Percentiles rank a stretch among this genome's conserved stretches.
Evolutionary conservation across 768 basidiomycete genomes (phyloP).

Genomic region (Lactifluus pinguis): DNA sequence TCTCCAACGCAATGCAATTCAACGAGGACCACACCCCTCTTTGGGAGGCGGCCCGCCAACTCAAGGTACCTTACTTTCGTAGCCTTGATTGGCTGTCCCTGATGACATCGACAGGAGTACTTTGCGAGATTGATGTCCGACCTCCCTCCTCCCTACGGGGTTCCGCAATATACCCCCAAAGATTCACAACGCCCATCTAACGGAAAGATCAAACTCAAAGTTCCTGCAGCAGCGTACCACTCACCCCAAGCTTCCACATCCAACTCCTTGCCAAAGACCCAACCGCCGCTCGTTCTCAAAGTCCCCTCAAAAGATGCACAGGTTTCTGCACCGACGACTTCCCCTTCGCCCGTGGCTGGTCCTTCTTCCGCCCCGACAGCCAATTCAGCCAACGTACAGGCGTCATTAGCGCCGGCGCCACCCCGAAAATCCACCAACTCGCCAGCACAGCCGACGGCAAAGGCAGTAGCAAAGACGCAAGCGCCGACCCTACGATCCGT

Average conservation of each 20-base stretch:
- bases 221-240: slow-evolving; percentile 37
- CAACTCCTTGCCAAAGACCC: slow-evolving; percentile 22
- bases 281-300: slow-evolving; percentile 21
- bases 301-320: slow-evolving; percentile 6
- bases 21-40: slow-evolving; percentile 80
- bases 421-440: slow-evolving; percentile 4
- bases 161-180: slow-evolving; percentile 45
- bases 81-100: slow-evolving; percentile 10
- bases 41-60: slow-evolving; percentile 65
- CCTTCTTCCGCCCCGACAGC: slow-evolving; percentile 15
- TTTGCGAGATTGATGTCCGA: slow-evolving; percentile 74
- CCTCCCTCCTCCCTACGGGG: slow-evolving; percentile 55
- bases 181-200: slow-evolving; percentile 34
- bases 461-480: slow-evolving; percentile 16
- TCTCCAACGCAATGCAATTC: slow-evolving; percentile 80
- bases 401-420: slow-evolving; percentile 19
- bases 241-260: slow-evolving; percentile 20
- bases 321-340: slow-evolving; percentile 14
- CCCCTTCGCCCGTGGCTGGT: slow-evolving; percentile 20
- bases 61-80: slow-evolving; percentile 42
- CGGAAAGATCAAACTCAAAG: slow-evolving; percentile 63
- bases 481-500: slow-evolving; percentile 21
- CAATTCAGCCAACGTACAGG: slow-evolving; percentile 4
- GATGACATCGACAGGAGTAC: slow-evolving; percentile 40
- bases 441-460: background rate